These are phyloP conservation scores for Cordyceps farinosa DNA, from an alignment of 2,329 filamentous ascomycete species.

Conservation along the genomic window DNA sequence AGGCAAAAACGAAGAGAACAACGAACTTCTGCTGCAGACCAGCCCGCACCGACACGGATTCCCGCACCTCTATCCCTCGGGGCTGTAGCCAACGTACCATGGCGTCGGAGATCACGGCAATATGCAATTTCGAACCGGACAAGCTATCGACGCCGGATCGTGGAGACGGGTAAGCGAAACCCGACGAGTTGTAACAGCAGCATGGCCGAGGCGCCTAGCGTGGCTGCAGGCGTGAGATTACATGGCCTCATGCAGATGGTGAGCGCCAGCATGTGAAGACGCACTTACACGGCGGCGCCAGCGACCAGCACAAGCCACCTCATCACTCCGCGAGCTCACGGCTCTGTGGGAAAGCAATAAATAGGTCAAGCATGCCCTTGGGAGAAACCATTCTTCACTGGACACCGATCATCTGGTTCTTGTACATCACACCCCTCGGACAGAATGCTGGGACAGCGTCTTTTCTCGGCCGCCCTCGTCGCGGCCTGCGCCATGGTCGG, in stretches of 20 bases:
- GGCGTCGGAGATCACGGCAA: neutral
- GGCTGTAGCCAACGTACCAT: no score
- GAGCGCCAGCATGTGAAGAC: neutral
- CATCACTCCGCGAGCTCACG: neutral
- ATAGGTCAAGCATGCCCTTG: neutral
- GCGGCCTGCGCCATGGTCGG: neutral
- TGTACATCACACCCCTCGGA: no score
- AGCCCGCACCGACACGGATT: no score
- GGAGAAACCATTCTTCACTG: neutral
- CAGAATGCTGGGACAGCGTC: neutral
- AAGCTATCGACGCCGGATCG: neutral
- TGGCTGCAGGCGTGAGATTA: slow-evolving; percentile 8
- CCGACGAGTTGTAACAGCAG: neutral
- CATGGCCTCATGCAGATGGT: neutral
- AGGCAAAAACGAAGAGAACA: no score
- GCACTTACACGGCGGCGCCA: neutral
- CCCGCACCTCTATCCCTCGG: no score
- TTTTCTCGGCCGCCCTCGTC: neutral
- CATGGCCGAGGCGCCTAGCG: neutral
- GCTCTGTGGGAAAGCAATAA: neutral
- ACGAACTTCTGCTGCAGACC: no score
- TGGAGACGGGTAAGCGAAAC: neutral
- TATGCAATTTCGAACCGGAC: neutral
- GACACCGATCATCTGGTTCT: neutral
- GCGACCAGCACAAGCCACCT: neutral